Evolutionary conservation across 2,329 filamentous ascomycete species (phyloP), one percentile per base, ranked within the genome.

Genomic region (Mariannaea sp.): DNA sequence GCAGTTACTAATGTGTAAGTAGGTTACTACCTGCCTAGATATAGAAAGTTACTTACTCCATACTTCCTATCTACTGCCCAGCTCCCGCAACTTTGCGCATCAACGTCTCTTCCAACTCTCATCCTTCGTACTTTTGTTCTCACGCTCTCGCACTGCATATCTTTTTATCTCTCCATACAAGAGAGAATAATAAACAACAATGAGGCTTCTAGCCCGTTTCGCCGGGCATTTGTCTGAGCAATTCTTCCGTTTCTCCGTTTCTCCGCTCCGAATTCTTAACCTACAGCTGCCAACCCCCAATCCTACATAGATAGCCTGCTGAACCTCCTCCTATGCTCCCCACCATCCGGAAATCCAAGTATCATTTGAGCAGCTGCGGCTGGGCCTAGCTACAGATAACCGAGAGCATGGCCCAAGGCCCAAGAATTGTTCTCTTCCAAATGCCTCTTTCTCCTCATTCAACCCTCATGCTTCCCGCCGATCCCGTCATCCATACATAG

Each of bases 211-310:
- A 17, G n/a, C 36, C 16, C 40, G 26, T 27, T 44, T 39, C 39
- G 45, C 17, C 16, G 36, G 17, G 19, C 20, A 22, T 33, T 29
- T 41, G 8, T 7, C 29, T 14, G 13, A 19, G 19, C 7, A 24
- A 12, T 39, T 24, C 9, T 19, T 39, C 42, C 29, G 27, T 32
- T 29, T 13, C 43, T 32, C 39, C 16, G 39, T 20, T 14, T 17
- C 17, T n/a, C n/a, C n/a, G n/a, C n/a, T n/a, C n/a, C n/a, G n/a
- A n/a, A 20, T 39, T 17, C 16, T 8, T 41, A 27, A 8, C 10
- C 35, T 40, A n/a, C n/a, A n/a, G n/a, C n/a, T 29, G 24, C 26
- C n/a, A 54, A 48, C 36, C 45, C 33, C 40, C 51, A 54, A 45
- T 26, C 38, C 33, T 42, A 22, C n/a, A n/a, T n/a, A n/a, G n/a